Evolutionary conservation across 352 stramenopile genomes (phyloP).

Genomic region (Lagenidium giganteum): DNA sequence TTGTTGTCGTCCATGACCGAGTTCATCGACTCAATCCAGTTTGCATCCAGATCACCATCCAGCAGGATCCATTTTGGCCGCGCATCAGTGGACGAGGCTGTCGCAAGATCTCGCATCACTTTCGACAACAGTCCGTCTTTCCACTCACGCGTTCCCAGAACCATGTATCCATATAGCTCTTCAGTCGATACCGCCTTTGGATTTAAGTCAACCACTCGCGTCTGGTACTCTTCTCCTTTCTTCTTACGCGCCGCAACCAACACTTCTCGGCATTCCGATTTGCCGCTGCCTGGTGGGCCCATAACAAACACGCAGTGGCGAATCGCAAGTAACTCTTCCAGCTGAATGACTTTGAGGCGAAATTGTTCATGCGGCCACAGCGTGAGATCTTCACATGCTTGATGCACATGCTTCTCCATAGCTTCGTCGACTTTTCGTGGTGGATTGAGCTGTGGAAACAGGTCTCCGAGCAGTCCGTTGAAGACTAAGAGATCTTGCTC

Average conservation of each 20-base stretch:
- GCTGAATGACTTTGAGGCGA: constrained; percentile 92
- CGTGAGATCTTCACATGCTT: constrained; percentile 85
- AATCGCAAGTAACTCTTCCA: constrained; percentile 92
- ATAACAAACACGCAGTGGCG: constrained; percentile 96
- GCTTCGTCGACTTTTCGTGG: constrained; percentile 83
- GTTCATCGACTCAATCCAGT: constrained; percentile 90
- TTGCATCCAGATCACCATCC: constrained; percentile 87
- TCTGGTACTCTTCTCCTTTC: constrained; percentile 55
- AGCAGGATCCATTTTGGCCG: constrained; percentile 94
- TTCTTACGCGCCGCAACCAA: constrained; percentile 78
- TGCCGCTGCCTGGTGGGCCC: constrained; percentile 89
- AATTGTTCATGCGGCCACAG: constrained; percentile 92
- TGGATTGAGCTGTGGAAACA: constrained; percentile 91
- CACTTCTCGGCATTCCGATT: constrained; percentile 92
- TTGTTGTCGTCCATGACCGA: constrained; percentile 90
- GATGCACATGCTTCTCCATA: constrained; percentile 88
- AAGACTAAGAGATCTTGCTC: constrained; percentile 92
- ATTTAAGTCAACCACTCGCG: constrained; percentile 88
- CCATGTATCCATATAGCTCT: constrained; percentile 96
- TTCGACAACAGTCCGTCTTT: constrained; percentile 94
- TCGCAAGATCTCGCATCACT: constrained; percentile 90
- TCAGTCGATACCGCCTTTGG: constrained; percentile 95
- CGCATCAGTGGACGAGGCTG: constrained; percentile 46
- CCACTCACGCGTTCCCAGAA: constrained; percentile 92
- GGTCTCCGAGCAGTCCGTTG: constrained; percentile 88